Conservation (phyloP, 2,329 filamentous ascomycete genomes). For the Didymella exigua region DNA sequence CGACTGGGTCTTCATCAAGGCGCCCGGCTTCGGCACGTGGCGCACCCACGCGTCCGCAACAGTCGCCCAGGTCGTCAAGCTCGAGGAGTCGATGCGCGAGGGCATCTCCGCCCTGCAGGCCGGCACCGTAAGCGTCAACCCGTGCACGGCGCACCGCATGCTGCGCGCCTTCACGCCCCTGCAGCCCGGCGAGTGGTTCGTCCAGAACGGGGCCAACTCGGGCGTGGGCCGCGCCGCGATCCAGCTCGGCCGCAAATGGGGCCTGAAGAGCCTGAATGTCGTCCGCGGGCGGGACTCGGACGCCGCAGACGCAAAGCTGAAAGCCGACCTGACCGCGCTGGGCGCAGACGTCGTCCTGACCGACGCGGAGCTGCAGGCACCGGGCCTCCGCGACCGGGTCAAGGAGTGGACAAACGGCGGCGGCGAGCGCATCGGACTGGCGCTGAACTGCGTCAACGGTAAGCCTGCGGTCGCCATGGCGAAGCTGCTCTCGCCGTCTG, state of each 20-base stretch:
- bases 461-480: slow-evolving; percentile 80
- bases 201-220: slow-evolving; percentile 96
- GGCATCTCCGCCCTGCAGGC: slow-evolving; percentile 78
- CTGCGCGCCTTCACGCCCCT: slow-evolving; percentile 75
- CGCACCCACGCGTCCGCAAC: slow-evolving; percentile 81
- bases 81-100: slow-evolving; percentile 71
- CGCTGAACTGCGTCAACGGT: slow-evolving; percentile 92
- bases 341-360: slow-evolving; percentile 69
- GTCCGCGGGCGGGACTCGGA: slow-evolving; percentile 77
- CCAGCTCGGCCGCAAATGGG: slow-evolving; percentile 85
- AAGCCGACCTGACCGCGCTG: slow-evolving; percentile 63
- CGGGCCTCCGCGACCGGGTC: slow-evolving; percentile 67
- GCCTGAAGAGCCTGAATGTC: slow-evolving; percentile 87
- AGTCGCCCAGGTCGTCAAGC: slow-evolving; percentile 66
- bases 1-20: slow-evolving; percentile 92
- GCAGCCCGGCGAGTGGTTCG: slow-evolving; percentile 84
- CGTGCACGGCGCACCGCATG: slow-evolving; percentile 93
- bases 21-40: slow-evolving; percentile 89
- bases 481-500: slow-evolving; percentile 69
- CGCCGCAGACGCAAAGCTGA: slow-evolving; percentile 69
- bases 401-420: slow-evolving; percentile 72
- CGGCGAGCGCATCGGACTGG: slow-evolving; percentile 74
- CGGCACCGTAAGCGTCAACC: slow-evolving; percentile 89
- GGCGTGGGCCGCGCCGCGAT: slow-evolving; percentile 91
- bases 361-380: slow-evolving; percentile 64